Evolutionary conservation across 345 rosid species (phyloP), one percentile per base, ranked within the genome.

Genomic region (Lumnitzera racemosa): DNA sequence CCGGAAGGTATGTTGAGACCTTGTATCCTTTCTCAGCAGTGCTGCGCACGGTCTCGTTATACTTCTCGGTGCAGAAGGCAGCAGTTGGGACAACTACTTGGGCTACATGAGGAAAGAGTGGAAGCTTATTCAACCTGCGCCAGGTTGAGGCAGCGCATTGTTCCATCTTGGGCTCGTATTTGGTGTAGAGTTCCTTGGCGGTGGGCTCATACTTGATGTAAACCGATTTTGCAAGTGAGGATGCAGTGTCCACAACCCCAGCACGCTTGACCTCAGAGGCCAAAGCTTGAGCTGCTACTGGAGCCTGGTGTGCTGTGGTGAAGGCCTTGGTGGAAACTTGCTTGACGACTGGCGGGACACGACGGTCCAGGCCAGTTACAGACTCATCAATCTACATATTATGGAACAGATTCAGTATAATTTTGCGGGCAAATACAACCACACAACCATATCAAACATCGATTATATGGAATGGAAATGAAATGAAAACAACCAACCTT

Each of bases 81-180:
- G 97, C 95, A 0, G 97, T 70, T 3, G 98, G 97, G 49, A 90
- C 72, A 24, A 81, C 78, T 0, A 86, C 88, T 46, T 83, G 83
- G 16, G 95, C 89, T 31, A 86, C 80, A n/a, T 68, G 81, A 36
- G 97, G 97, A 77, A 94, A 76, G 12, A 90, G 82, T 10, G 97
- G 97, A 17, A 95, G 79, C 62, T 77, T 80, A 67, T 88, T 84
- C 55, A 95, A 79, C 67, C 68, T 88, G 71, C 74, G 86, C 99
- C 96, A 95, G 13, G 92, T 81, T 1, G 89, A 88, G 31, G 71
- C 91, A 0, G 90, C 97, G 24, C 83, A 83, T 46, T 81, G 85
- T 75, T 94, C 97, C 1, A 91, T 87, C 74, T 79, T 83, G 4
- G 97, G 97, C 67, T 94, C 99, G 5, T 88, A 79, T 69, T 55